These are phyloP conservation scores for Penicillium paneum DNA, from an alignment of 2,329 filamentous ascomycete genomes.

Conservation along the genomic window DNA sequence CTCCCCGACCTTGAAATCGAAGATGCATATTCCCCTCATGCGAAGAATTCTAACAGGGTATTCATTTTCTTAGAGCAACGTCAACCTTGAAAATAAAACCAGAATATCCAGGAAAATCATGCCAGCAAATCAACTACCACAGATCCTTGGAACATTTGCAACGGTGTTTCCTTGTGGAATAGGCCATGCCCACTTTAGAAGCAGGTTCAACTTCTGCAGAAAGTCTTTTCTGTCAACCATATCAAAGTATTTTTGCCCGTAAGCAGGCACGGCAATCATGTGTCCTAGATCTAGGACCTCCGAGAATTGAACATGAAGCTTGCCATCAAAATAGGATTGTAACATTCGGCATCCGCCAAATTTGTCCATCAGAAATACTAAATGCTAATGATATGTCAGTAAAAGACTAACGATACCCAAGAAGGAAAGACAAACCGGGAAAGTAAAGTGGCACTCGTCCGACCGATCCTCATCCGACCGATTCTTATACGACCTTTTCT, in stretches of 20 bases:
- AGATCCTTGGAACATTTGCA: background rate
- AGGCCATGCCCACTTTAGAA: background rate
- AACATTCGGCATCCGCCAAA: constrained; percentile 2
- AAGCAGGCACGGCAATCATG: constrained; percentile 1
- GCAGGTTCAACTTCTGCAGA: background rate
- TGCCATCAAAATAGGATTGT: constrained; percentile 4
- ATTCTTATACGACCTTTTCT: background rate
- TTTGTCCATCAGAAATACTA: constrained; percentile 1
- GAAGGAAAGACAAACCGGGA: constrained; percentile 3
- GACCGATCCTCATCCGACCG: background rate
- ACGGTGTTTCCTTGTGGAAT: constrained; percentile 1
- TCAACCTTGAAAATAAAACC: background rate
- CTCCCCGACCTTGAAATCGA: background rate
- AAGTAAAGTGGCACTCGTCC: constrained; percentile 2
- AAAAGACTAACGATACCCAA: background rate
- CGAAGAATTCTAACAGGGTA: background rate
- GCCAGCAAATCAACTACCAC: background rate
- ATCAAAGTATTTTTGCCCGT: constrained; percentile 3
- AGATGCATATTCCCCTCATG: too few relatives aligned
- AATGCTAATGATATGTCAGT: constrained; percentile 1
- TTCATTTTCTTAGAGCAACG: background rate
- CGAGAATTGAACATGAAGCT: constrained; percentile 5
- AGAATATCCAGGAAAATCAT: background rate
- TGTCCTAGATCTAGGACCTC: constrained; percentile 4
- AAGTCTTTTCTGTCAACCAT: background rate